phyloP scores from a whole-genome alignment of 345 rosid genomes.

The Populus nigra region DNA sequence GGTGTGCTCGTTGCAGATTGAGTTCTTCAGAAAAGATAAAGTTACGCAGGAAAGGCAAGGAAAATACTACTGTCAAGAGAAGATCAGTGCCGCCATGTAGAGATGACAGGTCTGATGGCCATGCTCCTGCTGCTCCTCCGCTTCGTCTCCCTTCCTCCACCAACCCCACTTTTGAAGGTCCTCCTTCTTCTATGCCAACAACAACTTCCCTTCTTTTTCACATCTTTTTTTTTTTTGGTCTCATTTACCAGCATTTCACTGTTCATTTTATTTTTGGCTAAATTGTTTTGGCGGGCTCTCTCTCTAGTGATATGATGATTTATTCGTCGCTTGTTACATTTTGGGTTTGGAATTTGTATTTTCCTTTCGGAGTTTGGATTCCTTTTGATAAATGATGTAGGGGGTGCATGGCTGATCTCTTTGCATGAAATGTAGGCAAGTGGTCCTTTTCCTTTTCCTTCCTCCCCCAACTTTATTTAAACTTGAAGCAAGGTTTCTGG shows the following conservation, averaged over 20 bases:
- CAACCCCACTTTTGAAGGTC: slow-evolving; percentile 63
- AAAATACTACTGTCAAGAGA: slow-evolving; percentile 29
- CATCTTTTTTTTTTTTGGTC: neutral
- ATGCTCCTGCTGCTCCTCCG: slow-evolving; percentile 15
- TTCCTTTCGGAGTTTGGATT: slow-evolving; percentile 6
- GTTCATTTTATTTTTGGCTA: slow-evolving; percentile 5
- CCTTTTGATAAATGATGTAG: neutral
- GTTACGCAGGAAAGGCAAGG: slow-evolving; percentile 39
- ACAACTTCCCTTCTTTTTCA: neutral
- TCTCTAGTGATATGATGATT: neutral
- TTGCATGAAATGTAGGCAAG: slow-evolving; percentile 19
- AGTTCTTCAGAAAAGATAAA: slow-evolving; percentile 50
- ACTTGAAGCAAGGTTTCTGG: slow-evolving; percentile 1
- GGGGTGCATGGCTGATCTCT: slow-evolving; percentile 1
- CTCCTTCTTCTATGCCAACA: neutral
- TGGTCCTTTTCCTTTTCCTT: neutral
- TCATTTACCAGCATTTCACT: neutral
- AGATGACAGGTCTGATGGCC: slow-evolving; percentile 48
- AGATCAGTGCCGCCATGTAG: slow-evolving; percentile 40
- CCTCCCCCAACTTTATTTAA: neutral
- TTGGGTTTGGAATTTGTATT: slow-evolving; percentile 8
- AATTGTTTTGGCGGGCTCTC: slow-evolving; percentile 20
- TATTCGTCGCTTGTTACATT: neutral
- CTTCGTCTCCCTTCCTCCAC: slow-evolving; percentile 48
- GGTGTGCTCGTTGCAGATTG: slow-evolving; percentile 63